Conservation (phyloP, 169 alveolate species). For the Cryptosporidium baileyi region DNA sequence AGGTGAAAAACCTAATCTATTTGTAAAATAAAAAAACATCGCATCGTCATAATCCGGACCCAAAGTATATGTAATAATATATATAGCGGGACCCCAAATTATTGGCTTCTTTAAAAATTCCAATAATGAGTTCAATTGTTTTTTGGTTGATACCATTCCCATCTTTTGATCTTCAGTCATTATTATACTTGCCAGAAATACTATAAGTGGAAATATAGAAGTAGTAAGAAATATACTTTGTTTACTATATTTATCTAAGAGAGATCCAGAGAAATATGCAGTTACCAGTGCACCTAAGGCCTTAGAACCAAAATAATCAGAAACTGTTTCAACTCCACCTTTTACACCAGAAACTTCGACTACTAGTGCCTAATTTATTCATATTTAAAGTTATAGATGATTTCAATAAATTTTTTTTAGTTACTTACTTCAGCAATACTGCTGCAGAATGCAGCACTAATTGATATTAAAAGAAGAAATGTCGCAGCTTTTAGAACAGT, state of each 20-base stretch:
- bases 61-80: conserved; percentile 84
- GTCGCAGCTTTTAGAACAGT: conserved; percentile 72
- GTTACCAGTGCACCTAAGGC: conserved; percentile 89
- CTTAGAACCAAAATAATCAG: conserved; percentile 89
- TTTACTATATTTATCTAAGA: conserved; percentile 85
- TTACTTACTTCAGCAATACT: conserved; percentile 86
- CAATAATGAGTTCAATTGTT: conserved; percentile 80
- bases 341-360: conserved; percentile 66
- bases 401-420: neutral
- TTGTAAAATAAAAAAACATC: conserved; percentile 92
- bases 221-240: conserved; percentile 87
- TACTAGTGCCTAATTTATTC: conserved; percentile 48
- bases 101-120: conserved; percentile 83
- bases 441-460: conserved; percentile 83
- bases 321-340: conserved; percentile 82
- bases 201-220: conserved; percentile 85
- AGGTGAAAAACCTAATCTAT: conserved; percentile 90
- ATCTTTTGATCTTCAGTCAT: conserved; percentile 81
- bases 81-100: conserved; percentile 89
- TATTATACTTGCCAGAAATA: conserved; percentile 82
- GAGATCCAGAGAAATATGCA: conserved; percentile 92
- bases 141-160: conserved; percentile 74
- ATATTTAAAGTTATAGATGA: neutral
- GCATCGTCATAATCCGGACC: conserved; percentile 93
- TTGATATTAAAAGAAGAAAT: conserved; percentile 72